Conservation (phyloP, 129 eudicot genomes). For the Flaveria robusta region DNA sequence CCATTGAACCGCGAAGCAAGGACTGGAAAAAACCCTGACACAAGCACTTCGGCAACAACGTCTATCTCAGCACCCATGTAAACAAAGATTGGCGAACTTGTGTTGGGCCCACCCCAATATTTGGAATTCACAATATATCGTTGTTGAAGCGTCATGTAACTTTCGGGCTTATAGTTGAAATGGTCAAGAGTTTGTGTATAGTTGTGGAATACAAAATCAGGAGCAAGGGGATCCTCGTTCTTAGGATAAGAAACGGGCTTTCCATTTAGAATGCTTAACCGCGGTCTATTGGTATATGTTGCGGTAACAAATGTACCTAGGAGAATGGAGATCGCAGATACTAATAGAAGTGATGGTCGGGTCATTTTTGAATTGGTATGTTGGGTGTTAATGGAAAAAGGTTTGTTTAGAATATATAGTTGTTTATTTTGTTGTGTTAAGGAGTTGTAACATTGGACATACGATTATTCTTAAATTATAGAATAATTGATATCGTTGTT, state of each 20-base stretch:
- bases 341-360: background rate
- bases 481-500: background rate
- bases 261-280: conserved; percentile 12
- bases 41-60: background rate
- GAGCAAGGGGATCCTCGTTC: conserved; percentile 9
- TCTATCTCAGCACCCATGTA: conserved; percentile 16
- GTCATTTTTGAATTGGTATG: conserved; percentile 10
- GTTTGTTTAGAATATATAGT: conserved; percentile 12
- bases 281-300: conserved; percentile 4
- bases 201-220: conserved; percentile 25
- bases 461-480: background rate
- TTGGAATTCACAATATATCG: conserved; percentile 25
- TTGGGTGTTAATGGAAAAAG: background rate
- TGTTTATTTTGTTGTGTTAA: conserved; percentile 4
- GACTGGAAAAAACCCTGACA: background rate
- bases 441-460: background rate
- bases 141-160: conserved; percentile 38
- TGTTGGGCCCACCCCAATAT: conserved; percentile 22
- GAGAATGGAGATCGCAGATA: background rate
- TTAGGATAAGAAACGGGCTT: background rate
- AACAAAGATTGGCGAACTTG: conserved; percentile 33
- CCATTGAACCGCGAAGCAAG: conserved; percentile 31
- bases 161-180: conserved; percentile 33
- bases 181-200: conserved; percentile 40
- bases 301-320: background rate